Evolutionary conservation across 2,329 filamentous ascomycete species (phyloP).

Genomic region (Ophioceras dolichostomum): DNA sequence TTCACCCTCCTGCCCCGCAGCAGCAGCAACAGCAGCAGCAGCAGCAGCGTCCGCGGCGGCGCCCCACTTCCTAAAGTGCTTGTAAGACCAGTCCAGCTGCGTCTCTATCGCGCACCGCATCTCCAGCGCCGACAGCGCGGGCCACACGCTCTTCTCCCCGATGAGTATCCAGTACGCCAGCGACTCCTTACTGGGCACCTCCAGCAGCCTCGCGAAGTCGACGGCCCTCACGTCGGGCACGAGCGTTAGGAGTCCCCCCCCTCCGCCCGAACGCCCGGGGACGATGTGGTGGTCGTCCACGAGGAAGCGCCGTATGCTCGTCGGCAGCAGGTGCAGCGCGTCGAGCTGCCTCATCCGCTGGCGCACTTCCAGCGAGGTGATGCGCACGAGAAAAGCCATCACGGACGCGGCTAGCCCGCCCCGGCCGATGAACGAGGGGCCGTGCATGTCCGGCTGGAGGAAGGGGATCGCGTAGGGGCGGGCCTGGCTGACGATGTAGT

Average conservation of each 20-base stretch:
- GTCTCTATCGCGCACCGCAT: slow-evolving; percentile 78
- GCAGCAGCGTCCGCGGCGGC: too few relatives aligned
- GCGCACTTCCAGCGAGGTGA: slow-evolving; percentile 54
- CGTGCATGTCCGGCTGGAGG: slow-evolving; percentile 67
- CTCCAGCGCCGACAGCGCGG: slow-evolving; percentile 68
- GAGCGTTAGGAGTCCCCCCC: slow-evolving; percentile 46
- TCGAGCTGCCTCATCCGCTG: slow-evolving; percentile 74
- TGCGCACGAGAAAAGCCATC: slow-evolving; percentile 47
- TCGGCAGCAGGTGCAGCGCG: slow-evolving; percentile 59
- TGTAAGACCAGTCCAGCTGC: slow-evolving; percentile 50
- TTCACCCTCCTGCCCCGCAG: too few relatives aligned
- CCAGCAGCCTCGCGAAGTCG: slow-evolving; percentile 71
- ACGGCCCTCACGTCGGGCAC: slow-evolving; percentile 63
- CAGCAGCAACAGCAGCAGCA: too few relatives aligned
- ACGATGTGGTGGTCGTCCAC: slow-evolving; percentile 75
- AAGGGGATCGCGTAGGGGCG: slow-evolving; percentile 84
- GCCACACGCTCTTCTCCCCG: slow-evolving; percentile 86
- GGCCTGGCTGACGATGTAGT: slow-evolving; percentile 90
- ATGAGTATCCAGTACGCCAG: slow-evolving; percentile 76
- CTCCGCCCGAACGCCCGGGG: too few relatives aligned
- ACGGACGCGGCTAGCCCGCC: slow-evolving; percentile 12
- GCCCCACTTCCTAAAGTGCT: too few relatives aligned
- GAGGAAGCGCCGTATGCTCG: slow-evolving; percentile 59
- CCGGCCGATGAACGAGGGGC: slow-evolving; percentile 47
- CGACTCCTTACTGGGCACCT: slow-evolving; percentile 64